Base-by-base conservation (phyloP, 2,329 filamentous ascomycete genomes). In the Clarireedia hainanense region DNA sequence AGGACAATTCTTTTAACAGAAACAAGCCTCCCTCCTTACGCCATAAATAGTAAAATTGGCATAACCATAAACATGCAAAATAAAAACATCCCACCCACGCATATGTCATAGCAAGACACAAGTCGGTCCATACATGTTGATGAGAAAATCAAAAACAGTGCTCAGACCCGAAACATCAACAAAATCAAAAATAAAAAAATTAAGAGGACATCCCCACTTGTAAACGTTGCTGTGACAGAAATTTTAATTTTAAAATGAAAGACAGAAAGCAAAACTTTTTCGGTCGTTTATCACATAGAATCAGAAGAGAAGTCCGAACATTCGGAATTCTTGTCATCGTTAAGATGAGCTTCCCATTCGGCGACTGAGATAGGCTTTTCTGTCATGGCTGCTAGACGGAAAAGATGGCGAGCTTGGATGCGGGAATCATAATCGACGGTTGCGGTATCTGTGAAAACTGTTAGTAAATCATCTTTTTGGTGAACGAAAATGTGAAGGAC, bases 341-440 rank as follows among this genome's bases (percentile, higher is more conserved):
- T 36, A 6, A 55, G 36, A 24, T 55, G 52, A 15, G 52, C 52
- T 43, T 60, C 39, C 50, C 55, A 57, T 34, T 66, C 63, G 15
- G 60, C 60, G 37, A 74, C 73, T 5, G 75, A 73, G 55, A 77
- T 73, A 2, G 76, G 76, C 58, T 76, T 72, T 65, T 78, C 76
- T 20, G 71, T 74, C 67, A 78, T 70, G 9, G 75, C 73, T 61
- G 70, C 70, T 27, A 78, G 69, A n/a, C 75, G 75, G 69, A 78
- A 77, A 47, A 77, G 73, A 61, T 77, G 76, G 46, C 75, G 69
- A 40, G 74, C 69, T 63, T 75, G 73, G 2, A 72, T 73, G 47
- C 71, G 70, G 43, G 71, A 70, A 47, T 77, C 75, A 59, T 77
- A 77, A 61, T 78, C 76, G 5, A 78, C 74, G 43, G 76, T 75